phyloP scores from a whole-genome alignment of 2,329 filamentous ascomycete genomes.

The Calonectria hawksworthii region DNA sequence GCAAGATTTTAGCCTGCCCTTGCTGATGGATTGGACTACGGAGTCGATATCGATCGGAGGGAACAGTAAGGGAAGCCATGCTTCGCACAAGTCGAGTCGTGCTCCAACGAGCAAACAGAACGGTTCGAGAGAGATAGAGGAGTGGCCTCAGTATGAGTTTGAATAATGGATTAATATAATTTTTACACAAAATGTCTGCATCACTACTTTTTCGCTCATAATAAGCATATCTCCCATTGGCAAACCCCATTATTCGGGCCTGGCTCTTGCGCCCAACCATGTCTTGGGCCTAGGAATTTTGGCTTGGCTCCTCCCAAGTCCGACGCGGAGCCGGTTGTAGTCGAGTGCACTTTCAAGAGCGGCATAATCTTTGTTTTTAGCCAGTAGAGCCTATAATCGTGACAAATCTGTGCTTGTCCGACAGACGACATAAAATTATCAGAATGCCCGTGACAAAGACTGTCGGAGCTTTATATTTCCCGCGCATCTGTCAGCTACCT shows the following conservation, averaged over 20 bases:
- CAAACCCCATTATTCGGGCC: not conserved
- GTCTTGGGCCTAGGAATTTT: not conserved
- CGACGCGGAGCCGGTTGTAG: not conserved
- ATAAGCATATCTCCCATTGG: not conserved
- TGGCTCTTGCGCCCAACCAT: not conserved
- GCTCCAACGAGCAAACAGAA: not conserved
- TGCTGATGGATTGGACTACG: constrained; percentile 1
- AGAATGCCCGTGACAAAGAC: not conserved
- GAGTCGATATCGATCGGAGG: not conserved
- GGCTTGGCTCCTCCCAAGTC: not conserved
- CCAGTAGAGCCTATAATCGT: not conserved
- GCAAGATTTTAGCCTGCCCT: not conserved
- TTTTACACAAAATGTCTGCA: not conserved
- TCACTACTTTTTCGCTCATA: rapidly evolving
- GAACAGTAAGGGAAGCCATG: not conserved
- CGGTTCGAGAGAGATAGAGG: not conserved
- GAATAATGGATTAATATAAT: not conserved
- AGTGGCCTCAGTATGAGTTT: not conserved
- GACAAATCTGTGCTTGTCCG: not conserved
- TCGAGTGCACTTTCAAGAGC: not conserved
- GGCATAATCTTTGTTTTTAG: not conserved
- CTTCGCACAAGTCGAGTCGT: not conserved
- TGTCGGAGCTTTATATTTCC: not conserved
- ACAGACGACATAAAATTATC: not conserved
- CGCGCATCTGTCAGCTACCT: not conserved